Evolutionary conservation across 140 eudicot genomes (phyloP).

Genomic region (Senecio squalidus): DNA sequence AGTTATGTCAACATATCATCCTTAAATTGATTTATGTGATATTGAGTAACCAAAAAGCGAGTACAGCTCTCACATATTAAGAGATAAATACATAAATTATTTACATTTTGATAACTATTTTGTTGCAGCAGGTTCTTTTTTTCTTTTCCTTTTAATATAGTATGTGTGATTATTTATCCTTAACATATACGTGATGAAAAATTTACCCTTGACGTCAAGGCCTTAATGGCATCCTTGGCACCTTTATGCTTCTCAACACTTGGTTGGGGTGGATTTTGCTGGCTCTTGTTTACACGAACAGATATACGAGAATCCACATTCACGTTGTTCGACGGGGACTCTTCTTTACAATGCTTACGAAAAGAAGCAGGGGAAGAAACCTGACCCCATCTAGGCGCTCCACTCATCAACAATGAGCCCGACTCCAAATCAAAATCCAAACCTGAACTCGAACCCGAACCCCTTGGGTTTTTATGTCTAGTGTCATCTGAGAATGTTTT

Average conservation of each 20-base stretch:
- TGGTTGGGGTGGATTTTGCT: conserved; percentile 15
- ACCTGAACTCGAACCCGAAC: conserved; percentile 31
- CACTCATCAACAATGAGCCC: conserved; percentile 18
- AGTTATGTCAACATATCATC: background rate
- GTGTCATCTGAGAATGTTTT: conserved; percentile 24
- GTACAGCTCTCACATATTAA: too few species aligned
- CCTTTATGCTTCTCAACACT: conserved; percentile 42
- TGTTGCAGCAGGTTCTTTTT: too few species aligned
- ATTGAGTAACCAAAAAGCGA: too few species aligned
- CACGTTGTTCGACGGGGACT: background rate
- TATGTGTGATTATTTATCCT: background rate
- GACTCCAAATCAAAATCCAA: conserved; percentile 17
- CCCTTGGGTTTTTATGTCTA: conserved; percentile 10
- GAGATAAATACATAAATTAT: background rate
- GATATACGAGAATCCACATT: conserved; percentile 5
- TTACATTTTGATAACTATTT: background rate
- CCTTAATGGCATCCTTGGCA: conserved; percentile 51
- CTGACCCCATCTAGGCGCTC: conserved; percentile 48
- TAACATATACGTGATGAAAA: background rate
- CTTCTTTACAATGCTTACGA: conserved; percentile 26
- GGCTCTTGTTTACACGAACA: conserved; percentile 15
- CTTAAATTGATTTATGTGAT: background rate
- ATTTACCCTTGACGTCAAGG: conserved; percentile 54
- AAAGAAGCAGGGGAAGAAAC: conserved; percentile 47
- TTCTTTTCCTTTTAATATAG: too few species aligned